Evolutionary conservation across 441 rosid species (phyloP).

Genomic region (Populus hybrid): DNA sequence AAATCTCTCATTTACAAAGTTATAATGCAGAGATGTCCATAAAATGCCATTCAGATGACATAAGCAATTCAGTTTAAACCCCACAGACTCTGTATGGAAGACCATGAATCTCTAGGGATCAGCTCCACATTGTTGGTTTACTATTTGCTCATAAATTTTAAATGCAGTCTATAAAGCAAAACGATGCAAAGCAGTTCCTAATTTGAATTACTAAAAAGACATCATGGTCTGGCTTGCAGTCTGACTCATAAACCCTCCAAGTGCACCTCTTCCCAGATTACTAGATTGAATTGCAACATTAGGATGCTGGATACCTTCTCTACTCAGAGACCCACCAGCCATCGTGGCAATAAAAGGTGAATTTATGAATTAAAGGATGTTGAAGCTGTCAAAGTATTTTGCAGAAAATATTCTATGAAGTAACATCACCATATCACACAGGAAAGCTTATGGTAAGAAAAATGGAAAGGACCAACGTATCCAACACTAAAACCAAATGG

Average conservation of each 20-base stretch:
- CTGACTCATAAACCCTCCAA: neutral
- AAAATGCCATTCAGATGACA: slow-evolving; percentile 2
- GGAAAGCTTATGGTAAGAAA: neutral
- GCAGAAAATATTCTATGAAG: neutral
- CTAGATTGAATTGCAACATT: neutral
- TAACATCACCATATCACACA: neutral
- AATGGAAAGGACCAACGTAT: neutral
- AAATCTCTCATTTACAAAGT: neutral
- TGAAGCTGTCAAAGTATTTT: neutral
- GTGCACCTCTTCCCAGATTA: neutral
- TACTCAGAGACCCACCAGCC: neutral
- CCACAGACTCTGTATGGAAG: neutral
- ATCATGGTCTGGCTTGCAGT: neutral
- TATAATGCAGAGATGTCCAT: neutral
- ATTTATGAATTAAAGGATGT: neutral
- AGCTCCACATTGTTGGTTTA: neutral
- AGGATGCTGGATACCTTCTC: neutral
- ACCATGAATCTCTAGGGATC: neutral
- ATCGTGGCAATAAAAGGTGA: neutral
- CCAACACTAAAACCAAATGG: neutral
- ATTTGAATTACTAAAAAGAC: neutral
- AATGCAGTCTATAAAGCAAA: neutral
- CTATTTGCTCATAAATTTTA: neutral
- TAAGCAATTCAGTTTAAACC: neutral
- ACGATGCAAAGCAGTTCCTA: neutral